Evolutionary conservation across 83 land plant species (phyloP).

Genomic region (Isoetes engelmannii): DNA sequence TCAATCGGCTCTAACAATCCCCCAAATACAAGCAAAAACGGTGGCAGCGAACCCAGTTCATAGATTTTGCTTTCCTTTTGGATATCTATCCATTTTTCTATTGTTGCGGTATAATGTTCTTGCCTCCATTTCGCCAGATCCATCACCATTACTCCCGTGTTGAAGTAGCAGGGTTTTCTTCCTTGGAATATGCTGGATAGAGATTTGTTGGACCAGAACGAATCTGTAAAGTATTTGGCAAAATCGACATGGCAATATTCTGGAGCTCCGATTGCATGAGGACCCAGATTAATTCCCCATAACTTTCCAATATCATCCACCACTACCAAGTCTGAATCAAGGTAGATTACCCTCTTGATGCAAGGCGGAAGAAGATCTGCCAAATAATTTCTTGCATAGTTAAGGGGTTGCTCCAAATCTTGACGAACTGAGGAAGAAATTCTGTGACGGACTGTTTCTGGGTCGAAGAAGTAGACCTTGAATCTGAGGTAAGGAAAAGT

Average conservation of each 20-base stretch:
- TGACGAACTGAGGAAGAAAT: constrained; percentile 20
- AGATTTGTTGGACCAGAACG: constrained; percentile 24
- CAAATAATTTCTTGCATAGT: constrained; percentile 29
- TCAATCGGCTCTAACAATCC: constrained; percentile 28
- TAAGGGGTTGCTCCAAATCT: constrained; percentile 27
- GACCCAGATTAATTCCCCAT: constrained; percentile 24
- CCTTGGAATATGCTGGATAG: constrained; percentile 19
- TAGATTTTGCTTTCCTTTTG: constrained; percentile 26
- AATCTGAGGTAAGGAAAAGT: constrained; percentile 28
- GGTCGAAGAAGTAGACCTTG: constrained; percentile 25
- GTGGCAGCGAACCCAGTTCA: constrained; percentile 29
- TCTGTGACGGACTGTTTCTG: constrained; percentile 14
- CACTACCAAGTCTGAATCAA: constrained; percentile 28
- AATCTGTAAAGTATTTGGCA: constrained; percentile 24
- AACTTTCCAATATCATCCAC: constrained; percentile 33
- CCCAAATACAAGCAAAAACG: constrained; percentile 28
- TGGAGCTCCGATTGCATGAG: constrained; percentile 23
- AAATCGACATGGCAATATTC: constrained; percentile 28
- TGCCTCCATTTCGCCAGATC: constrained; percentile 20
- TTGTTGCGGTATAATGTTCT: constrained; percentile 12
- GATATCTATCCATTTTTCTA: constrained; percentile 27
- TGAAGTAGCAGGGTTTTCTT: constrained; percentile 31
- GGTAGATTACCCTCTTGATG: constrained; percentile 26
- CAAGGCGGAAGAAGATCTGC: constrained; percentile 22
- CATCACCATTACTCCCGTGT: constrained; percentile 35